These are phyloP conservation scores for Smithsoniella earleae DNA, from an alignment of 163 green algal genomes.

Conservation along the genomic window DNA sequence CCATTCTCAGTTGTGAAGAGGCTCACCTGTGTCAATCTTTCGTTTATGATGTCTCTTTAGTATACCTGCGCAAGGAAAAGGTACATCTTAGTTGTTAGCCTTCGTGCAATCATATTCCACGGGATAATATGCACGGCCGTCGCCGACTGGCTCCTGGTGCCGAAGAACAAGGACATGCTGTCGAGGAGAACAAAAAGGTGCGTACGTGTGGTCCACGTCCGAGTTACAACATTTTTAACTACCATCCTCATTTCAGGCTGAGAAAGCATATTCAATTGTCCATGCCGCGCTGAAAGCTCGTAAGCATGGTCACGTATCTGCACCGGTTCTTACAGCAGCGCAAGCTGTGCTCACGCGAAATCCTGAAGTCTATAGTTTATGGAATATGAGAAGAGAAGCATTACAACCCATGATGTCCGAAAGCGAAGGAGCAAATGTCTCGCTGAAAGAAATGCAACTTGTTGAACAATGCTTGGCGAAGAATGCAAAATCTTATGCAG, in stretches of 20 bases:
- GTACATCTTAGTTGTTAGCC: too few species aligned
- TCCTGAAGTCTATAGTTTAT: conserved; percentile 26
- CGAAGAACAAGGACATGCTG: neutral
- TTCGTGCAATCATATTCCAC: too few species aligned
- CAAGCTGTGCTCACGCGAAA: conserved; percentile 15
- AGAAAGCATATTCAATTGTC: conserved; percentile 9
- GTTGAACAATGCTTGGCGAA: conserved; percentile 17
- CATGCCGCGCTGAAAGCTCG: conserved; percentile 6
- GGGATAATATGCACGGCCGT: conserved; percentile 19
- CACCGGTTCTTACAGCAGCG: neutral
- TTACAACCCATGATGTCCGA: neutral
- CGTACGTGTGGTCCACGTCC: neutral
- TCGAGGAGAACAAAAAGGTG: conserved; percentile 29
- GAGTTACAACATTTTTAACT: neutral
- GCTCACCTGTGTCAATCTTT: too few species aligned
- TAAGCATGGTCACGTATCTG: neutral
- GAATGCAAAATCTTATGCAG: conserved; percentile 14
- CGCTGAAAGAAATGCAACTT: conserved; percentile 6
- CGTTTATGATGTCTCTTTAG: too few species aligned
- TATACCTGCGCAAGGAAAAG: too few species aligned
- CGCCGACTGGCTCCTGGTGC: neutral
- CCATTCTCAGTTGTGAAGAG: too few species aligned
- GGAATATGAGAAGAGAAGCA: conserved; percentile 23
- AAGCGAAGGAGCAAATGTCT: neutral
- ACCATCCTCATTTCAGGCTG: neutral